Evolutionary conservation across 495 filamentous ascomycete species (phyloP).

Genomic region (Penicillium samsonianum): DNA sequence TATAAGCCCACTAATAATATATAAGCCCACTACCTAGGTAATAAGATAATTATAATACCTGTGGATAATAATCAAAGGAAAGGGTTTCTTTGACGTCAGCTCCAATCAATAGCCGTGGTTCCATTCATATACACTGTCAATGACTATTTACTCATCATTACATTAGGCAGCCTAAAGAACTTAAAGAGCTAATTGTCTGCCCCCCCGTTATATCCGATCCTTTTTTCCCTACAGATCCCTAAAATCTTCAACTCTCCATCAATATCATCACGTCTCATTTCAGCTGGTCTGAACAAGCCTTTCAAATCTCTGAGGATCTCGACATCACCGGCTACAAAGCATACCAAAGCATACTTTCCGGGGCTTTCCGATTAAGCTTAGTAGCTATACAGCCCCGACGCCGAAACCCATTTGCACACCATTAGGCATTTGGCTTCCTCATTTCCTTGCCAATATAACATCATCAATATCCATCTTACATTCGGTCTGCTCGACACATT

Average conservation of each 20-base stretch:
- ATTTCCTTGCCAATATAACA: neutral
- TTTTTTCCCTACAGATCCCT: neutral
- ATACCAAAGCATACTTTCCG: neutral
- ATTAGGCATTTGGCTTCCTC: constrained; percentile 4
- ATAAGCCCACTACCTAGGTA: neutral
- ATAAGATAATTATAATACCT: neutral
- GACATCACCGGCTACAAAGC: neutral
- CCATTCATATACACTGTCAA: constrained; percentile 16
- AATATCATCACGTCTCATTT: constrained; percentile 4
- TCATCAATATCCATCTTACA: neutral
- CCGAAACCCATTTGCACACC: too few species aligned
- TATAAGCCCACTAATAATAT: neutral
- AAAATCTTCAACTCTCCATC: neutral
- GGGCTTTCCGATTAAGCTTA: neutral
- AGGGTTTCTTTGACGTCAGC: constrained; percentile 32
- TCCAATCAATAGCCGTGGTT: constrained; percentile 18
- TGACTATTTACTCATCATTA: constrained; percentile 21
- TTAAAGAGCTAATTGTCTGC: neutral
- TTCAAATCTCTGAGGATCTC: neutral
- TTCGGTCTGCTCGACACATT: neutral
- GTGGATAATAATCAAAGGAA: neutral
- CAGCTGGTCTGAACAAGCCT: constrained; percentile 30
- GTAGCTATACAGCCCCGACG: neutral
- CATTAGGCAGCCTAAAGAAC: constrained; percentile 13
- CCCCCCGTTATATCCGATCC: neutral